phyloP scores from a whole-genome alignment of 768 basidiomycete genomes.

The Leccinum variicolor region DNA sequence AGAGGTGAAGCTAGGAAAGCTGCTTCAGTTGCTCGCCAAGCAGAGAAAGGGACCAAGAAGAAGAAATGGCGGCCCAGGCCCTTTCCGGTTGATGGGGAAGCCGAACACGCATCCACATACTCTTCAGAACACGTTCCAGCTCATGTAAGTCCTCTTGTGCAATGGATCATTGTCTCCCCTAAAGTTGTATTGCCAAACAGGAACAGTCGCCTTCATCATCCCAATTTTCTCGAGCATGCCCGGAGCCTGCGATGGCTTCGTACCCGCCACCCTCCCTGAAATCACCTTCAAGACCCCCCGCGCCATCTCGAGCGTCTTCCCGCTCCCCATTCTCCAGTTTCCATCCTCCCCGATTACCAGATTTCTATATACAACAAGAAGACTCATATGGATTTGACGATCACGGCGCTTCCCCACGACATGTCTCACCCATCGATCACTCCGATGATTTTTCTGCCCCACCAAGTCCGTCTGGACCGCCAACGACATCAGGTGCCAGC shows the following conservation, averaged over 20 bases:
- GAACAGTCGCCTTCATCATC: neutral
- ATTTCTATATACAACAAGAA: slow-evolving; percentile 15
- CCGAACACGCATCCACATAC: neutral
- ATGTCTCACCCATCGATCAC: slow-evolving; percentile 4
- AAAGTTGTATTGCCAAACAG: slow-evolving; percentile 6
- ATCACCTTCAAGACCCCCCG: neutral
- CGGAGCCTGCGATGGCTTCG: slow-evolving; percentile 11
- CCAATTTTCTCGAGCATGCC: slow-evolving; percentile 5
- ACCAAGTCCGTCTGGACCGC: slow-evolving; percentile 15
- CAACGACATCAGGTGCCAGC: slow-evolving; percentile 18
- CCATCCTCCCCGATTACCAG: slow-evolving; percentile 4
- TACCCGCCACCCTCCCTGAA: slow-evolving; percentile 3
- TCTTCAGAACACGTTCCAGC: neutral
- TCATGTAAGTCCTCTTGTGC: slow-evolving; percentile 13
- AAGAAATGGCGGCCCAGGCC: slow-evolving; percentile 18
- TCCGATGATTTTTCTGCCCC: slow-evolving; percentile 4
- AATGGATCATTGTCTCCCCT: neutral
- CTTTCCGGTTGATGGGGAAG: slow-evolving; percentile 22
- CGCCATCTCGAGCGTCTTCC: slow-evolving; percentile 8
- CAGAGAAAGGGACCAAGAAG: slow-evolving; percentile 11
- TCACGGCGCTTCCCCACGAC: neutral
- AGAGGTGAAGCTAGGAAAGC: slow-evolving; percentile 17
- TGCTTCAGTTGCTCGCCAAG: slow-evolving; percentile 14
- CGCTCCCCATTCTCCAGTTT: slow-evolving; percentile 3
- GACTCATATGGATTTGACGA: slow-evolving; percentile 13